Evolutionary conservation across 2,329 filamentous ascomycete genomes (phyloP), one percentile per base, ranked within the genome.

Genomic region (Spiromastix sp.): DNA sequence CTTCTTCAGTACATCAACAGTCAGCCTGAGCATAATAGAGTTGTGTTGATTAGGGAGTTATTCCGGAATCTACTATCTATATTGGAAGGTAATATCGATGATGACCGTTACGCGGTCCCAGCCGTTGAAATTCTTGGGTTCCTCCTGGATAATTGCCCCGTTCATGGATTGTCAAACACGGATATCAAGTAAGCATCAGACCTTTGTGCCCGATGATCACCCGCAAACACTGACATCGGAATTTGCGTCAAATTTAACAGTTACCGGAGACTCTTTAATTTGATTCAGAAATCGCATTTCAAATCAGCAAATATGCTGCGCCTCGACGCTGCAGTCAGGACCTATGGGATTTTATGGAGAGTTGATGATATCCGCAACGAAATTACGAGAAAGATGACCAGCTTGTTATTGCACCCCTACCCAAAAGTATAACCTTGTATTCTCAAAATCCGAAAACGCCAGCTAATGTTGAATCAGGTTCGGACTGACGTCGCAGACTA

Each of bases 221-320:
- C 7, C 21, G 21, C 21, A 7, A 7, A 24, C 7, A 24, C 7
- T n/a, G 7, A 24, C n/a, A 24, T 24, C 7, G 21, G 21, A 7
- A 24, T 24, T 7, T 24, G n/a, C n/a, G n/a, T n/a, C n/a, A 30
- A 30, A 27, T 28, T 5, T 12, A 26, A 17, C 37, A 66, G 68
- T 37, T 72, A 71, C 52, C 74, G 74, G 41, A 67, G 57, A 5
- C 60, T 94, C 3, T 85, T 86, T 40, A 65, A 77, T 5, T 66
- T 77, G 22, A 74, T 81, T 3, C 85, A 93, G 50, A 85, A 80
- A 56, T 72, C 82, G 1, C 82, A 87, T 43, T 87, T 82, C 64
- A 89, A 87, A 60, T 82, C 81, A 1, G 77, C 80, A 13, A 91
- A 85, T 54, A 74, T 94, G 28, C 74, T 79, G 33, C 89, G 91